A percentile compares a stretch with the other conserved stretches of the same genome.
phyloP scores from a whole-genome alignment of 495 filamentous ascomycete species.

The Penicillium diatomitis region DNA sequence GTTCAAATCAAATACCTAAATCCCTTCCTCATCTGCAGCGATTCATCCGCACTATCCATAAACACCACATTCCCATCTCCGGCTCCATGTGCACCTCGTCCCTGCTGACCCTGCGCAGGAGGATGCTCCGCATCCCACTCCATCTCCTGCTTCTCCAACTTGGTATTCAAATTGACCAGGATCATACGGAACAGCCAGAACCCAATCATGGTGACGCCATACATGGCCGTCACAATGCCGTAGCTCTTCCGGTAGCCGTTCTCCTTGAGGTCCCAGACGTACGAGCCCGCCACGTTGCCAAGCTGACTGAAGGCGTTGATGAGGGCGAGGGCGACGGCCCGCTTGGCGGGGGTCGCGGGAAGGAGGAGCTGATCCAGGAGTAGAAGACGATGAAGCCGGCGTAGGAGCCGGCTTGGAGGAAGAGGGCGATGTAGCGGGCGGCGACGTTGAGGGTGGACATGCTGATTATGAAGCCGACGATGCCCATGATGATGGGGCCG shows the following conservation, averaged over 20 bases:
- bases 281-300: constrained; percentile 26
- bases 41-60: constrained; percentile 17
- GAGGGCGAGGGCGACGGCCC: constrained; percentile 69
- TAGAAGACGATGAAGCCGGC: constrained; percentile 62
- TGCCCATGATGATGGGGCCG: constrained; percentile 55
- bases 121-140: constrained; percentile 10
- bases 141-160: constrained; percentile 45
- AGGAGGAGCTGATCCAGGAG: constrained; percentile 70
- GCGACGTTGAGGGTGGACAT: constrained; percentile 54
- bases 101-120: not conserved
- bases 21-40: constrained; percentile 23
- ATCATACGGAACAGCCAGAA: constrained; percentile 46
- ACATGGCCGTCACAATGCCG: constrained; percentile 28
- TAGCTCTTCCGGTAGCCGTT: constrained; percentile 29
- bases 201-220: constrained; percentile 21
- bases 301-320: constrained; percentile 65
- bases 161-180: constrained; percentile 54
- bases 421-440: constrained; percentile 68
- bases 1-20: constrained; percentile 25
- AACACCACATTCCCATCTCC: constrained; percentile 5
- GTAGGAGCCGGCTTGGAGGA: constrained; percentile 57
- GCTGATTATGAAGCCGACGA: constrained; percentile 66
- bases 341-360: constrained; percentile 78
- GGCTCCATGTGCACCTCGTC: too few relatives aligned
- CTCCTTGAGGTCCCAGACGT: constrained; percentile 23